These are phyloP conservation scores for Aplosporella prunicola DNA, from an alignment of 2,329 filamentous ascomycete genomes.

Conservation along the genomic window DNA sequence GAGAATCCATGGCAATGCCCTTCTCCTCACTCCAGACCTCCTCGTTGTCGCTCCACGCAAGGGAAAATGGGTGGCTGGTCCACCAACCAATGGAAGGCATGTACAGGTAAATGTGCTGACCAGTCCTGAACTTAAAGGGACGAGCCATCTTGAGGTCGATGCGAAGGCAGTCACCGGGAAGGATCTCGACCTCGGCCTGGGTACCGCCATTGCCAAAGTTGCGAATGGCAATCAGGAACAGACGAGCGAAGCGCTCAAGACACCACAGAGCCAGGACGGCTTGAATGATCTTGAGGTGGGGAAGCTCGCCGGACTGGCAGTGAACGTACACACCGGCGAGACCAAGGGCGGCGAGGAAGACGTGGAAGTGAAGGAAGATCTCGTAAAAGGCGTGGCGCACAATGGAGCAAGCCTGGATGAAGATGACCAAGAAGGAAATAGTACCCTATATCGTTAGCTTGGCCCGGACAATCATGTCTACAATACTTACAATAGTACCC, in stretches of 20 bases:
- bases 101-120: constrained; percentile 73
- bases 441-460: constrained; percentile 38
- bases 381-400: constrained; percentile 73
- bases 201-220: constrained; percentile 60
- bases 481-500: constrained; percentile 53
- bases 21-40: constrained; percentile 32
- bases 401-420: constrained; percentile 60
- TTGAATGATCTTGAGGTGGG: constrained; percentile 51
- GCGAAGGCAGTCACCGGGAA: constrained; percentile 65
- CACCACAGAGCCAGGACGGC: constrained; percentile 58
- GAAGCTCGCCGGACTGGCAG: constrained; percentile 38
- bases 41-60: constrained; percentile 66
- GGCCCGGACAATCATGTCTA: background rate
- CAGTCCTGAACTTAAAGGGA: constrained; percentile 66
- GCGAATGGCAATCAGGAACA: constrained; percentile 52
- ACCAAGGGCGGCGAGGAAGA: constrained; percentile 50
- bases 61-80: constrained; percentile 71
- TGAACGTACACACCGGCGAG: constrained; percentile 60
- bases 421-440: constrained; percentile 51
- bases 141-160: constrained; percentile 65
- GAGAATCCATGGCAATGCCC: constrained; percentile 37
- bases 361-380: constrained; percentile 65
- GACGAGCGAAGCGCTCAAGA: constrained; percentile 51
- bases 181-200: constrained; percentile 60
- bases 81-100: constrained; percentile 61